Evolutionary conservation across 163 green algal species (phyloP), one percentile per base, ranked within the genome.

Genomic region (Chlorella variabilis): DNA sequence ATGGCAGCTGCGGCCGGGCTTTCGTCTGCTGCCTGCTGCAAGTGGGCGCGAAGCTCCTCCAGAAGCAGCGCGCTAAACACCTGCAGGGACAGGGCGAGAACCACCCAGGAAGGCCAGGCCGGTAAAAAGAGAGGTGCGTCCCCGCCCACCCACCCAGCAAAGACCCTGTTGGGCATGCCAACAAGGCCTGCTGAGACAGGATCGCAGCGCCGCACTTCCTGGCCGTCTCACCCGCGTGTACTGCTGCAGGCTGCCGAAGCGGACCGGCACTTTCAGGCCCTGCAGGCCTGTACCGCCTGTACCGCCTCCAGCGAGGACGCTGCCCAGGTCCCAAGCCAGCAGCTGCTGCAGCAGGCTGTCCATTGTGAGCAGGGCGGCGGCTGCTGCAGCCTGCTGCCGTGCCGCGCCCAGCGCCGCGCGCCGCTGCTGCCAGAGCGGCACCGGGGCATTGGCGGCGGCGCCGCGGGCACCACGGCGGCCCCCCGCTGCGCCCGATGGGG

Each of bases 21-120:
- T 70, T 94, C 88, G 58, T 90, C 80, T 25, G 81, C 48, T 17
- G 88, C 78, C 59, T 86, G 83, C 54, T 87, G 80, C 42, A 95
- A 54, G 21, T 84, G 68, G 1, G 90, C 89, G 4, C 88, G 78
- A 36, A 95, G 83, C 90, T 95, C 92, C 65, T 93, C 91, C 31
- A 94, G 54, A 36, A 94, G 86, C 51, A 95, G 83, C 20, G 49
- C 42, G 56, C 78, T 81, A 67, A 88, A 87, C 2, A 83, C 51
- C 68, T 84, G 62, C 71, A 66, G 3, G n/a, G 11, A 15, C 15
- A 11, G 15, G 45, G 45, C 11, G 15, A 15, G 45, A 54, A 15
- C 11, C 11, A 54, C 11, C 11, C 11, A 54, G 45, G 45, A 11
- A 54, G 45, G 45, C 11, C 11, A 11, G 45, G 45, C 11, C 11